Evolutionary conservation across 2,329 filamentous ascomycete species (phyloP).

Genomic region (Fusarium circinatum): DNA sequence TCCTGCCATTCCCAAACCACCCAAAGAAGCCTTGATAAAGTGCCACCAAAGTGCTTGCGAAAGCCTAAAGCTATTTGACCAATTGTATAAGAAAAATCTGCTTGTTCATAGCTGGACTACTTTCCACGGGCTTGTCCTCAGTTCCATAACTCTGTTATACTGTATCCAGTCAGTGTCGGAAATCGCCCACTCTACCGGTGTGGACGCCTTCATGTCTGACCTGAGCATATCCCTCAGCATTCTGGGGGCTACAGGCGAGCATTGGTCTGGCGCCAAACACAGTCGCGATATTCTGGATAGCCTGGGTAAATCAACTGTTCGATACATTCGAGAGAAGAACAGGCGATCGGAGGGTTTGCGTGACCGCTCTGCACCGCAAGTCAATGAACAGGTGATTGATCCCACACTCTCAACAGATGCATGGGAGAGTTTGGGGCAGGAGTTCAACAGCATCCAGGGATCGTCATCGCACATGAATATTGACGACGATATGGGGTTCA

Average conservation of each 20-base stretch:
- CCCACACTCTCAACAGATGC: not conserved
- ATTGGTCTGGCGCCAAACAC: slow-evolving; percentile 62
- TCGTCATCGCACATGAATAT: not conserved
- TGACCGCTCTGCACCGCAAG: not conserved
- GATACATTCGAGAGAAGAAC: slow-evolving; percentile 41
- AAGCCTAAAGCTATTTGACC: slow-evolving; percentile 53
- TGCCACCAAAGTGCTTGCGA: slow-evolving; percentile 58
- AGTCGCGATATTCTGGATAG: slow-evolving; percentile 58
- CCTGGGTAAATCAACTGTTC: slow-evolving; percentile 46
- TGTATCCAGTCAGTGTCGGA: slow-evolving; percentile 59
- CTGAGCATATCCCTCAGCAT: slow-evolving; percentile 57
- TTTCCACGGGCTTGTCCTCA: slow-evolving; percentile 60
- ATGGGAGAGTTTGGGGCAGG: not conserved
- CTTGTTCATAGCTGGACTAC: slow-evolving; percentile 60
- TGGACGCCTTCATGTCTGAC: slow-evolving; percentile 54
- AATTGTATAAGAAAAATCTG: slow-evolving; percentile 56
- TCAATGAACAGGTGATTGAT: not conserved
- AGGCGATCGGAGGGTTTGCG: not conserved
- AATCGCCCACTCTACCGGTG: slow-evolving; percentile 50
- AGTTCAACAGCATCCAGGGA: not conserved
- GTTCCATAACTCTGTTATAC: slow-evolving; percentile 61
- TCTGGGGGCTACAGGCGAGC: slow-evolving; percentile 61
- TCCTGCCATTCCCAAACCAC: slow-evolving; percentile 61
- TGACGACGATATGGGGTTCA: slow-evolving; percentile 3
- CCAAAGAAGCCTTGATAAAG: slow-evolving; percentile 50